Base-by-base conservation (phyloP, 306 rosid species). In the Carpinus viminea region DNA sequence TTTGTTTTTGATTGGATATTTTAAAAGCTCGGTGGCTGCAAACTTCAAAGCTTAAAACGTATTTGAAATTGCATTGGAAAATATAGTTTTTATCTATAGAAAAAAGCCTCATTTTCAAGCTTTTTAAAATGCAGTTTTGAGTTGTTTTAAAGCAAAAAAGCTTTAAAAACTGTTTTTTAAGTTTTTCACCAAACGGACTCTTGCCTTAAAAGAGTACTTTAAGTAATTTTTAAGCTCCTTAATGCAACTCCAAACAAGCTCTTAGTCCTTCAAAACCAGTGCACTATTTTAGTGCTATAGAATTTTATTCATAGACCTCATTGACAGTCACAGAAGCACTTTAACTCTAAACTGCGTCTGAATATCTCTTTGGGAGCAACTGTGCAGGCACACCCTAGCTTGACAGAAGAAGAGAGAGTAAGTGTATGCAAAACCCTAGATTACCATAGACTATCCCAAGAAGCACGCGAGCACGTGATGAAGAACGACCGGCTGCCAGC, bases 371-470 rank as follows among this genome's bases (percentile, higher is more conserved):
- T 6, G n/a, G 11, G 12, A 13, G 6, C 12, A 55, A 56, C 60
- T 86, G 70, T 89, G 79, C 88, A 90, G 98, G 93, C 90, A 54
- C 96, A 88, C 81, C 87, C 92, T 34, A 26, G 81, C 34, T 84
- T 79, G 76, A 83, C 89, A 36, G 90, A 86, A 87, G 91, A 89
- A 78, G 93, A 94, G 79, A 69, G 93, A 75, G 55, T 66, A 70
- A 46, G 76, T 53, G 54, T 87, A 41, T 88, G 98, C 70, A 83
- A 83, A 56, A 76, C 77, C 18, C 43, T 94, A 80, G 90, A 88
- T 80, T 84, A 88, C 87, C 91, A 87, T 77, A 88, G 91, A 78
- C 81, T 94, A 50, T 92, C 98, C n/a, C 82, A 83, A 76, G 93
- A 88, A 80, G 94, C 89, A 12, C 83, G 87, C 0, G 75, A 84